Evolutionary conservation across 345 rosid genomes (phyloP).

Genomic region (Arabis hirsuta): DNA sequence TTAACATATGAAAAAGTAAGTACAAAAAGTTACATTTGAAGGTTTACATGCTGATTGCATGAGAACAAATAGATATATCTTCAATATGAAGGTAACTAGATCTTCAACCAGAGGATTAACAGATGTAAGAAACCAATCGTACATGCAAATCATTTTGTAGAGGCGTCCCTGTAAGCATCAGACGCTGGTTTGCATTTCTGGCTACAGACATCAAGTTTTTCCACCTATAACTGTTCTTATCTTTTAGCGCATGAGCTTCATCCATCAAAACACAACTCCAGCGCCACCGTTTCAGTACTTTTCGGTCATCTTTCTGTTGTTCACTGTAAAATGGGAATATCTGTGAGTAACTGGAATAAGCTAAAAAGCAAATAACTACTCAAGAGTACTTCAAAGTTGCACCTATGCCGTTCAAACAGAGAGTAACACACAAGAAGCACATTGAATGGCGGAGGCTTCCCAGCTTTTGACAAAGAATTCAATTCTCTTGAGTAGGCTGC

Average conservation of each 20-base stretch:
- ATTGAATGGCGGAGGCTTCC: slow-evolving; percentile 87
- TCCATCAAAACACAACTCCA: slow-evolving; percentile 99
- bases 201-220: slow-evolving; percentile 92
- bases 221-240: slow-evolving; percentile 97
- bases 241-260: slow-evolving; percentile 98
- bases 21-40: too few species aligned
- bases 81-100: not conserved
- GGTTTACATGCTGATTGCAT: not conserved
- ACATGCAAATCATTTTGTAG: slow-evolving; percentile 98
- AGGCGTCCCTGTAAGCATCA: slow-evolving; percentile 98
- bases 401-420: slow-evolving; percentile 97
- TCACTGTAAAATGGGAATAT: slow-evolving; percentile 55
- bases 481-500: slow-evolving; percentile 85
- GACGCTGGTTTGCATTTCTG: slow-evolving; percentile 89
- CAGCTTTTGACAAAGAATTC: slow-evolving; percentile 74
- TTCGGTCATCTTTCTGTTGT: slow-evolving; percentile 98
- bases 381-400: slow-evolving; percentile 38
- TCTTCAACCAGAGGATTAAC: not conserved
- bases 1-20: slow-evolving; percentile 15
- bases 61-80: not conserved
- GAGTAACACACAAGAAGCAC: slow-evolving; percentile 97
- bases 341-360: slow-evolving; percentile 23
- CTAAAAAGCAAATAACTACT: slow-evolving; percentile 20
- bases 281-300: slow-evolving; percentile 82
- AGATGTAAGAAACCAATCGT: slow-evolving; percentile 36